These are phyloP conservation scores for Xylariales sp. DNA, from an alignment of 2,329 filamentous ascomycete species.

Conservation along the genomic window DNA sequence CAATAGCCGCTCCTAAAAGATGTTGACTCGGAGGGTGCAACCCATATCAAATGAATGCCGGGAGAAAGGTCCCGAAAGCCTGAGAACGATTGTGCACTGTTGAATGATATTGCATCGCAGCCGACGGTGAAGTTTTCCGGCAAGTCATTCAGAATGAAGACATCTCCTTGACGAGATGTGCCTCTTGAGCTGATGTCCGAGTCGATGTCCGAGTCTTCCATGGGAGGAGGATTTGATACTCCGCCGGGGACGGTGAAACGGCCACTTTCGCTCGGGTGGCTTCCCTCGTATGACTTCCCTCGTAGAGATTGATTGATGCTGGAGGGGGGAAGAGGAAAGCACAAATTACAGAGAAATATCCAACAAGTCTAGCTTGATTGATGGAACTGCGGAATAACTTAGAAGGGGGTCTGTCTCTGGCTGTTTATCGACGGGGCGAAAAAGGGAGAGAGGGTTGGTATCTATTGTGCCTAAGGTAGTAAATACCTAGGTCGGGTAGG, in stretches of 20 bases:
- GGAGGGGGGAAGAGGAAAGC: constrained; percentile 38
- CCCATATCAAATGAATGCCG: constrained; percentile 71
- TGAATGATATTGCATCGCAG: constrained; percentile 64
- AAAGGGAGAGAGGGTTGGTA: not conserved
- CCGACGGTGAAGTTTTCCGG: constrained; percentile 64
- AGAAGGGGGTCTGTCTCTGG: not conserved
- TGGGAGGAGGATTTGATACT: constrained; percentile 32
- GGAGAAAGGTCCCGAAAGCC: constrained; percentile 67
- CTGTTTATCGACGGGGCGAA: too few species aligned
- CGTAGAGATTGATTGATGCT: constrained; percentile 35
- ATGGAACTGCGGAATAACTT: not conserved
- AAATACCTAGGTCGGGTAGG: too few species aligned
- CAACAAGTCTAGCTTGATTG: not conserved
- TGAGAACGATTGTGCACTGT: constrained; percentile 57
- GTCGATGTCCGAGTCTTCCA: constrained; percentile 32
- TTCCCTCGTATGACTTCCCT: constrained; percentile 42
- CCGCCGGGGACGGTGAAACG: constrained; percentile 6
- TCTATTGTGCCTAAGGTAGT: too few species aligned
- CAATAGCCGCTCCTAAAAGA: constrained; percentile 68
- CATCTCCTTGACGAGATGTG: constrained; percentile 56
- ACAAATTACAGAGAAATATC: constrained; percentile 4
- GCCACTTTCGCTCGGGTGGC: constrained; percentile 28
- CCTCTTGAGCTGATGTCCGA: constrained; percentile 43
- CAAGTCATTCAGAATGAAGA: constrained; percentile 64
- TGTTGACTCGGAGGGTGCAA: constrained; percentile 59